Evolutionary conservation across 1,284 basidiomycete species (phyloP).

Genomic region (Chiua sp.): DNA sequence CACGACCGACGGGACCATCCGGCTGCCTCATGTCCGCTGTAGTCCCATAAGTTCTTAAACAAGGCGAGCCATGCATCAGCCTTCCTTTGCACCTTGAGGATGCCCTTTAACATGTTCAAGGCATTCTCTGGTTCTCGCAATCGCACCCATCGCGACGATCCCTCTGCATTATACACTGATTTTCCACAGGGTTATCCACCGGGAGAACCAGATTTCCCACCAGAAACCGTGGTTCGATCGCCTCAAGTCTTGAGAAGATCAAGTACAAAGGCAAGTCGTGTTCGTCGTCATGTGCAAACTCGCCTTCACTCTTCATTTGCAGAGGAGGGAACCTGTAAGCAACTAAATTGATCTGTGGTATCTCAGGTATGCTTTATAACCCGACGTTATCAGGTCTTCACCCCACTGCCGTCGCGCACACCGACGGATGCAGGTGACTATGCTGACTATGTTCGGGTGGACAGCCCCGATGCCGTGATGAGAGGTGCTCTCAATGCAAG

Average conservation of each 20-base stretch:
- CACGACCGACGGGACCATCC: constrained; percentile 16
- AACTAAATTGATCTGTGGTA: constrained; percentile 1
- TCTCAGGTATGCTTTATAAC: constrained; percentile 11
- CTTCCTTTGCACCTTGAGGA: constrained; percentile 30
- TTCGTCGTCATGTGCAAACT: constrained; percentile 1
- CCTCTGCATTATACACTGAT: constrained; percentile 27
- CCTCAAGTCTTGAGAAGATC: constrained; percentile 34
- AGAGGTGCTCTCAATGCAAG: constrained; percentile 38
- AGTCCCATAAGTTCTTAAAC: constrained; percentile 35
- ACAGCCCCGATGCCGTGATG: constrained; percentile 38
- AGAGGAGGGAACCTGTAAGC: constrained; percentile 41
- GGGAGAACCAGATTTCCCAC: constrained; percentile 26
- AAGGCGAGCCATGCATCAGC: constrained; percentile 16
- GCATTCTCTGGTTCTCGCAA: constrained; percentile 41
- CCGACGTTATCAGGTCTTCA: constrained; percentile 31
- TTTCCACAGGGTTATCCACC: constrained; percentile 39
- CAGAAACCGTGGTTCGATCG: constrained; percentile 26
- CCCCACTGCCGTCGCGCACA: constrained; percentile 38
- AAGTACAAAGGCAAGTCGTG: constrained; percentile 31
- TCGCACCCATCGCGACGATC: constrained; percentile 34
- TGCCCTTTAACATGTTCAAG: constrained; percentile 46
- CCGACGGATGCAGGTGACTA: constrained; percentile 39
- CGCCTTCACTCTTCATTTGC: constrained; percentile 17
- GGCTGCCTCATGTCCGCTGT: constrained; percentile 34
- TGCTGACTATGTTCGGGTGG: constrained; percentile 37